Percentiles rank a stretch among this genome's conserved stretches.
phyloP scores from a whole-genome alignment of 805 yeast species.

The Wickerhamiella occidentalis region DNA sequence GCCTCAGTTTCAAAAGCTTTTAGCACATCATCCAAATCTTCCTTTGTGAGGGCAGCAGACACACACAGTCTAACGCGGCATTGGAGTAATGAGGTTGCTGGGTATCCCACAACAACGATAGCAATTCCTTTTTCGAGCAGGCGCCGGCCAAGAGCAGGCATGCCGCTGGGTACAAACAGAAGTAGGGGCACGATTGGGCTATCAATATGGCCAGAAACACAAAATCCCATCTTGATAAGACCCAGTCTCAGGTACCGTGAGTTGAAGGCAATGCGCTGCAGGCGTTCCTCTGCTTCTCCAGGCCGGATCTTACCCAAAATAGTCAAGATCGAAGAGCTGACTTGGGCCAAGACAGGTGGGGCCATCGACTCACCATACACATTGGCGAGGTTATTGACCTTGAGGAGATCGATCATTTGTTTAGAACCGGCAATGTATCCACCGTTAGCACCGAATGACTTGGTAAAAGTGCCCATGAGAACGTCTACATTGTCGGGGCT shows the following conservation, averaged over 20 bases:
- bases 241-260: slow-evolving; percentile 88
- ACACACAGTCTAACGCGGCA: slow-evolving; percentile 90
- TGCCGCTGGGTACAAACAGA: slow-evolving; percentile 80
- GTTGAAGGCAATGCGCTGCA: slow-evolving; percentile 89
- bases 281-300: slow-evolving; percentile 85
- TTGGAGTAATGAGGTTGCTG: slow-evolving; percentile 86
- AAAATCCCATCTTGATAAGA: slow-evolving; percentile 81
- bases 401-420: slow-evolving; percentile 57
- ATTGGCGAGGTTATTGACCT: slow-evolving; percentile 59
- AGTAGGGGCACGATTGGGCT: slow-evolving; percentile 90
- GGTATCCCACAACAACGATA: slow-evolving; percentile 93
- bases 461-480: slow-evolving; percentile 95
- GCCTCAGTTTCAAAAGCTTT: slow-evolving; percentile 52
- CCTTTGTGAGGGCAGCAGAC: slow-evolving; percentile 82
- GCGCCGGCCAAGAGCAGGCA: slow-evolving; percentile 84
- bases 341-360: slow-evolving; percentile 87
- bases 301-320: slow-evolving; percentile 76
- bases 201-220: slow-evolving; percentile 89
- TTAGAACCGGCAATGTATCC: slow-evolving; percentile 83
- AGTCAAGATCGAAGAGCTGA: slow-evolving; percentile 62
- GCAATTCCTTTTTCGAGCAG: slow-evolving; percentile 74
- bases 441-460: slow-evolving; percentile 97
- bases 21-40: slow-evolving; percentile 57
- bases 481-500: slow-evolving; percentile 68
- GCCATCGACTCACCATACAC: slow-evolving; percentile 74